A percentile compares a stretch with the other conserved stretches of the same genome.
These are phyloP conservation scores for Spathaspora gorwiae DNA, from an alignment of 805 yeast species.

Conservation along the genomic window DNA sequence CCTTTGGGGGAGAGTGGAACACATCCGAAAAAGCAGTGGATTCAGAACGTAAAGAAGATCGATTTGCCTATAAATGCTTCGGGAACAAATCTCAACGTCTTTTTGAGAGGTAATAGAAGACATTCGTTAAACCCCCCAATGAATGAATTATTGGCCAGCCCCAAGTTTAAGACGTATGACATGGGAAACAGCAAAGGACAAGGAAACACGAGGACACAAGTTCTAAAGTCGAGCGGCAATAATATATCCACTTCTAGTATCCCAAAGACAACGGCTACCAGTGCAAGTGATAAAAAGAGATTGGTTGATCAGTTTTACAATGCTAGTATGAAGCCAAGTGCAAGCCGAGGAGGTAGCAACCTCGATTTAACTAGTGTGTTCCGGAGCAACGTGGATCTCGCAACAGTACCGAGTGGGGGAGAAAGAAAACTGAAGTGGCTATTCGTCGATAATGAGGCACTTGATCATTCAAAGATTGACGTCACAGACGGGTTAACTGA, in stretches of 20 bases:
- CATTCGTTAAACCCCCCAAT: conserved; percentile 1
- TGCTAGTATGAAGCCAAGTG: not conserved
- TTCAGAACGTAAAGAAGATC: not conserved
- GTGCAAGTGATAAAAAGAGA: conserved; percentile 22
- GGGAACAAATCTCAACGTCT: conserved; percentile 4
- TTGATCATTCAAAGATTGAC: not conserved
- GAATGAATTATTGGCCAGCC: conserved; percentile 3
- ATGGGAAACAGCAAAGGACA: not conserved
- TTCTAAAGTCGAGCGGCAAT: not conserved
- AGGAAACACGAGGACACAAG: not conserved
- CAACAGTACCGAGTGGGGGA: not conserved
- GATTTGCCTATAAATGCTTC: not conserved
- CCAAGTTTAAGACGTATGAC: not conserved
- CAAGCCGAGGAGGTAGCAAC: not conserved
- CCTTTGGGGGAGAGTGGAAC: no score
- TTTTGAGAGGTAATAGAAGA: conserved; percentile 3
- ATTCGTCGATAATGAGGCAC: not conserved
- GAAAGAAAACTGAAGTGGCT: not conserved
- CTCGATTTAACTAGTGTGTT: not conserved
- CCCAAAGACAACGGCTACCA: not conserved
- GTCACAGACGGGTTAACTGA: not conserved
- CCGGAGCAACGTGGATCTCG: not conserved
- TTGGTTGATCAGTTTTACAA: conserved; percentile 40
- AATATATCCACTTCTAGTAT: not conserved
- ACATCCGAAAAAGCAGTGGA: no score